Conservation (phyloP, 306 rosid genomes). For the Quercus bicolor region DNA sequence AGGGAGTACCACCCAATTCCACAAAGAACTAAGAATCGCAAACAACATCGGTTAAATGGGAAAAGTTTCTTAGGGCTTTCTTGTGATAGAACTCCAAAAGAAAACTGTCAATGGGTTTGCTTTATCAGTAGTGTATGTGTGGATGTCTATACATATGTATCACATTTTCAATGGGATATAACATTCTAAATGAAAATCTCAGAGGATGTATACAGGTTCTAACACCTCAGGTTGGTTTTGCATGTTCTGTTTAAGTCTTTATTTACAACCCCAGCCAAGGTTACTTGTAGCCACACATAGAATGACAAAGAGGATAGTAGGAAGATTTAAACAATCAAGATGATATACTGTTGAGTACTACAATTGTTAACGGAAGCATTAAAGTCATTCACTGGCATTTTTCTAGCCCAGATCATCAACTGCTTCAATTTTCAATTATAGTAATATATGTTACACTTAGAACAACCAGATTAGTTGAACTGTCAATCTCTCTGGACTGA, state of each 20-base stretch:
- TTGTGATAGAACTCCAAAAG: too few relatives aligned
- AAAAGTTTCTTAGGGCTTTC: background rate
- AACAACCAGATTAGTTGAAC: background rate
- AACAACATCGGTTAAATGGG: background rate
- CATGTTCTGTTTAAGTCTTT: background rate
- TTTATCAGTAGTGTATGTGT: background rate
- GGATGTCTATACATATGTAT: background rate
- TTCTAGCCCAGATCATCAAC: background rate
- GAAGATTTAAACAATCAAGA: background rate
- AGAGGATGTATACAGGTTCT: background rate
- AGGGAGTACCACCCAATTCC: background rate
- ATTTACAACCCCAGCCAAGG: background rate
- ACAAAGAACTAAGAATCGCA: background rate
- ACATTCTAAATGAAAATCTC: background rate
- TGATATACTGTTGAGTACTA: too few relatives aligned
- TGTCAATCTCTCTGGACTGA: background rate
- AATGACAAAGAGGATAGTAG: background rate
- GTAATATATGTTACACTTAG: background rate
- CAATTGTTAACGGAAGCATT: too few relatives aligned
- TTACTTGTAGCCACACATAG: background rate
- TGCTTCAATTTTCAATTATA: background rate
- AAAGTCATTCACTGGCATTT: background rate
- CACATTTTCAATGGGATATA: background rate
- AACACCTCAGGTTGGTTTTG: background rate
- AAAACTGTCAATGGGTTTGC: background rate